Evolutionary conservation across 2,329 filamentous ascomycete species (phyloP).

Genomic region (Neonectria faginata): DNA sequence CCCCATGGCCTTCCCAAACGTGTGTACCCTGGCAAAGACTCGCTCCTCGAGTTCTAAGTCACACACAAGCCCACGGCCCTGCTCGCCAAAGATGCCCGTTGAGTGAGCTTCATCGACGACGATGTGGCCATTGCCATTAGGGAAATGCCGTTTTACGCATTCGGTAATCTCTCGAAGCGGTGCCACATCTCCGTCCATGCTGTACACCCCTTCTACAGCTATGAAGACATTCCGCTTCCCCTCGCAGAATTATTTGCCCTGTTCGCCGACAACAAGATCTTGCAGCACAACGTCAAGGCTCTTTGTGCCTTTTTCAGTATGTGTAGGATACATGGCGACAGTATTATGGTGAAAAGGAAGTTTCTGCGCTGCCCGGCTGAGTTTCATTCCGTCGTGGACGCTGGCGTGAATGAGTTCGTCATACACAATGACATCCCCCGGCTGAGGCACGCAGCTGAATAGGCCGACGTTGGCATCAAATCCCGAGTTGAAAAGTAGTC

Average conservation of each 20-base stretch:
- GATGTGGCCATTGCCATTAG: slow-evolving; percentile 68
- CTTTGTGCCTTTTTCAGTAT: background rate
- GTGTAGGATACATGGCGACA: background rate
- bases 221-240: slow-evolving; percentile 70
- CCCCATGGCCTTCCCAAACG: slow-evolving; percentile 75
- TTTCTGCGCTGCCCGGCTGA: slow-evolving; percentile 65
- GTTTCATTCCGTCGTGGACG: slow-evolving; percentile 79
- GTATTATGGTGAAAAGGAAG: slow-evolving; percentile 69
- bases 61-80: slow-evolving; percentile 69
- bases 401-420: slow-evolving; percentile 84
- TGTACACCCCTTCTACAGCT: slow-evolving; percentile 79
- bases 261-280: slow-evolving; percentile 48
- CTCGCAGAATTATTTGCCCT: slow-evolving; percentile 46
- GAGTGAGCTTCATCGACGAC: slow-evolving; percentile 78
- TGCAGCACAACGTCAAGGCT: slow-evolving; percentile 46
- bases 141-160: slow-evolving; percentile 66
- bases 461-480: slow-evolving; percentile 75
- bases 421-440: slow-evolving; percentile 73
- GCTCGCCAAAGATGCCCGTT: slow-evolving; percentile 67
- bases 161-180: slow-evolving; percentile 71
- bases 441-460: slow-evolving; percentile 69
- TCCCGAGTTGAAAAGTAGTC: slow-evolving; percentile 68
- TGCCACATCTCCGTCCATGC: slow-evolving; percentile 84
- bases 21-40: slow-evolving; percentile 70
- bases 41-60: slow-evolving; percentile 65